Base-by-base conservation (phyloP, 305 asterid genomes). In the Fraxinus greggii region DNA sequence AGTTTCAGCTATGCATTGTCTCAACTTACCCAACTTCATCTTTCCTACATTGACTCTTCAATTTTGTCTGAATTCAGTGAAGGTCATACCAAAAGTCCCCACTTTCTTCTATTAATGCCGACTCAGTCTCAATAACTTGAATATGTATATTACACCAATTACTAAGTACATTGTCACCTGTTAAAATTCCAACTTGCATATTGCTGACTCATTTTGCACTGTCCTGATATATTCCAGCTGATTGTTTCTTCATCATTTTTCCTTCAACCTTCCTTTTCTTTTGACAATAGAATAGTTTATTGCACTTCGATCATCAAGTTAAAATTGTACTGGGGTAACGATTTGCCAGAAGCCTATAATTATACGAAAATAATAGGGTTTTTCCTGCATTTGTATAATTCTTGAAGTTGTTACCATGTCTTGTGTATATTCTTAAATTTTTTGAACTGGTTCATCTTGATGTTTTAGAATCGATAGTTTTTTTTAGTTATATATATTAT, bases 191-290 rank as follows among this genome's bases (percentile, higher is more conserved):
- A 38, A 63, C 63, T 63, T 42, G 80, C 19, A 70, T 81, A 40
- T 73, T 84, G 84, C 72, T 85, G 83, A 85, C 85, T 85, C 87
- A 78, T 75, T 81, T 9, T 85, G 85, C 87, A 81, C 85, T 81
- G 75, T 81, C 51, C 17, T 42, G 45, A 78, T 4, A 54, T 54
- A 54, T 13, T 80, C 5, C 26, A 45, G 13, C 32, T 72, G 54
- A 45, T 3, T 32, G 31, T 67, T 40, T 80, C n/a, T 72, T 45
- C 7, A 48, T 9, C 32, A 54, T 19, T 9, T 54, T 17, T n/a
- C 6, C 56, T 13, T 54, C 1, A n/a, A 10, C 9, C 3, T 19
- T 54, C 26, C 21, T 54, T 54, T 54, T n/a, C 65, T 17, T n/a
- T 19, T n/a, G 65, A 17, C 65, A 45, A 12, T 45, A 45, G 56